phyloP scores from a whole-genome alignment of 495 filamentous ascomycete genomes.

The Diplogelasinospora grovesii region DNA sequence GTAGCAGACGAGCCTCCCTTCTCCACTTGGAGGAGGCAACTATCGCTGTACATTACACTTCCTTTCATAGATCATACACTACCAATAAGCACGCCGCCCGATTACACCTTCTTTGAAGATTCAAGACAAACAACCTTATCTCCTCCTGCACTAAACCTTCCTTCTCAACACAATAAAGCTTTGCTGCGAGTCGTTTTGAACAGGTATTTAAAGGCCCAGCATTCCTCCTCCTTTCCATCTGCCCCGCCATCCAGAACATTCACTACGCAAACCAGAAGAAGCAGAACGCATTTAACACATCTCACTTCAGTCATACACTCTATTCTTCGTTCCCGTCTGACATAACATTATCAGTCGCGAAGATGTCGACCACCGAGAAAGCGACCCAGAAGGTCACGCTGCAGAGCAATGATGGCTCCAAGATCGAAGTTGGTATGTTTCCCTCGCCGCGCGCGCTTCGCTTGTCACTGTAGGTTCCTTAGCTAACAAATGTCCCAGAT shows the following conservation, averaged over 20 bases:
- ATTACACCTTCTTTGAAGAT: too few species aligned
- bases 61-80: too few species aligned
- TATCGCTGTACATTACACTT: not conserved
- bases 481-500: slow-evolving; percentile 36
- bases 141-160: not conserved
- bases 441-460: slow-evolving; percentile 3
- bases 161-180: not conserved
- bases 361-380: slow-evolving; percentile 12
- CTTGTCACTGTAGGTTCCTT: slow-evolving; percentile 23
- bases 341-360: too few species aligned
- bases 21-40: not conserved
- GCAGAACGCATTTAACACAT: too few species aligned
- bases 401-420: slow-evolving; percentile 14
- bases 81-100: too few species aligned
- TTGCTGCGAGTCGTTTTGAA: too few species aligned
- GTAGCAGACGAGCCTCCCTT: not conserved
- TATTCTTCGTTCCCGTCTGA: too few species aligned
- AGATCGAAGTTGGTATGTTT: slow-evolving; percentile 15
- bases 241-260: too few species aligned
- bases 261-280: too few species aligned
- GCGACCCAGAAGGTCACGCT: slow-evolving; percentile 11
- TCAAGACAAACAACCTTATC: too few species aligned
- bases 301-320: not conserved
- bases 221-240: too few species aligned
- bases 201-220: too few species aligned